Evolutionary conservation across 2,329 filamentous ascomycete genomes (phyloP).

Genomic region (Neonectria neomacrospora): DNA sequence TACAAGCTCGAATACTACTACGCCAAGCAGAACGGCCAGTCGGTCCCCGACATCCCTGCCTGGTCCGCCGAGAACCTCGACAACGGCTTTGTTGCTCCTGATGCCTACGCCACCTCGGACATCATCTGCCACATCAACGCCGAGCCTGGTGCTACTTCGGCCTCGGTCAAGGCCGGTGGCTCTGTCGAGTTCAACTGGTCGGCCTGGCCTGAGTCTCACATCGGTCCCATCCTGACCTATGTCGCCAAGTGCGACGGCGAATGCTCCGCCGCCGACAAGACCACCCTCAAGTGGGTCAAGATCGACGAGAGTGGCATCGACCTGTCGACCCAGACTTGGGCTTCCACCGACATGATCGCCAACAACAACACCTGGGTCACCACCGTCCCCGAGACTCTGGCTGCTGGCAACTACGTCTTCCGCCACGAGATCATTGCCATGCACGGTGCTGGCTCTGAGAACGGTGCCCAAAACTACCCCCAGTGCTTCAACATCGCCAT

Average conservation of each 20-base stretch:
- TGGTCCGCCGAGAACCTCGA: conserved; percentile 58
- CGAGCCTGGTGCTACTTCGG: conserved; percentile 46
- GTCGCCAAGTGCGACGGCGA: conserved; percentile 67
- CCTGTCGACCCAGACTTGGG: conserved; percentile 51
- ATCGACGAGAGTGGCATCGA: conserved; percentile 66
- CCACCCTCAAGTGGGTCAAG: conserved; percentile 70
- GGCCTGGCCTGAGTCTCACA: conserved; percentile 56
- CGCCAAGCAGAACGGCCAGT: conserved; percentile 32
- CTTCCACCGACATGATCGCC: conserved; percentile 55
- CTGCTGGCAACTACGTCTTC: conserved; percentile 58
- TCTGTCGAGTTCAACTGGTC: conserved; percentile 56
- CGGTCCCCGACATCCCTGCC: conserved; percentile 44
- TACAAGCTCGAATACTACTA: conserved; percentile 41
- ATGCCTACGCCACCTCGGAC: conserved; percentile 52
- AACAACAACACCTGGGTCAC: conserved; percentile 52
- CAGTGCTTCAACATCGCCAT: conserved; percentile 61
- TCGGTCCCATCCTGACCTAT: conserved; percentile 71
- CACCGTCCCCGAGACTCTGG: conserved; percentile 51
- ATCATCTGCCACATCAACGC: conserved; percentile 61
- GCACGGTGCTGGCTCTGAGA: conserved; percentile 43
- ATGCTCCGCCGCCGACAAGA: conserved; percentile 64
- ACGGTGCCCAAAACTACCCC: conserved; percentile 62
- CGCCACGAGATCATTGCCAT: conserved; percentile 59
- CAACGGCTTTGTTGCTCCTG: conserved; percentile 62
- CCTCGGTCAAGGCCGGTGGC: conserved; percentile 55